Evolutionary conservation across 495 filamentous ascomycete species (phyloP).

Genomic region (Halenospora varia): DNA sequence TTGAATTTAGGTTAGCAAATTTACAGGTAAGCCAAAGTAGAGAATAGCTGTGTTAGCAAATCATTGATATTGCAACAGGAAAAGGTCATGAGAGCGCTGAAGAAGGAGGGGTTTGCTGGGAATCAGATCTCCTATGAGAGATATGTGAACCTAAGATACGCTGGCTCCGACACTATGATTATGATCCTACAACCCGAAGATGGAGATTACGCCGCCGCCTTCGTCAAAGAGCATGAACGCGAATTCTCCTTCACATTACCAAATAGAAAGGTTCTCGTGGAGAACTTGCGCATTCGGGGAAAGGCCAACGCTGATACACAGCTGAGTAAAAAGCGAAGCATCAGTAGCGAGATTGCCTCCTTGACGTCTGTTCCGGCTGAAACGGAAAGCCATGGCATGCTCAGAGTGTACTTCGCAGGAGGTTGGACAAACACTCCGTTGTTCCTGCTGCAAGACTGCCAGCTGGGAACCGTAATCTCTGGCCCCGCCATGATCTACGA

Average conservation of each 20-base stretch:
- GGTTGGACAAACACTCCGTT: slow-evolving; percentile 22
- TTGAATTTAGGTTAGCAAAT: neutral
- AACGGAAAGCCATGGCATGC: no score
- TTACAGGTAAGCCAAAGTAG: neutral
- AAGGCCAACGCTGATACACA: slow-evolving; percentile 18
- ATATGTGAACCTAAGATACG: slow-evolving; percentile 52
- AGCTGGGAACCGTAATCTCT: slow-evolving; percentile 14
- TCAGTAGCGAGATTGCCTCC: neutral
- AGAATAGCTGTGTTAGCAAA: neutral
- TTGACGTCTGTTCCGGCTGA: neutral
- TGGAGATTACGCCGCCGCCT: slow-evolving; percentile 38
- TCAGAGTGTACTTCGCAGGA: slow-evolving; percentile 18
- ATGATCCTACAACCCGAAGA: slow-evolving; percentile 46
- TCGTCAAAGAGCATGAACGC: slow-evolving; percentile 42
- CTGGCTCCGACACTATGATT: slow-evolving; percentile 48
- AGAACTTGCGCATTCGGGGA: slow-evolving; percentile 48
- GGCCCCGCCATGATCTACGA: slow-evolving; percentile 27
- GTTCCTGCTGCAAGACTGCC: slow-evolving; percentile 15
- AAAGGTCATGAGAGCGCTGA: neutral
- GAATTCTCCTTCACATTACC: slow-evolving; percentile 51
- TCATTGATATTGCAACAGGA: neutral
- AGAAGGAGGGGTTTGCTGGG: slow-evolving; percentile 32
- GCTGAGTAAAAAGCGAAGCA: neutral
- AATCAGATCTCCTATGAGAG: slow-evolving; percentile 44
- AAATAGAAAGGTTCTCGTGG: slow-evolving; percentile 44